Conservation (phyloP, 2,329 filamentous ascomycete genomes). For the Colletotrichum tropicale region DNA sequence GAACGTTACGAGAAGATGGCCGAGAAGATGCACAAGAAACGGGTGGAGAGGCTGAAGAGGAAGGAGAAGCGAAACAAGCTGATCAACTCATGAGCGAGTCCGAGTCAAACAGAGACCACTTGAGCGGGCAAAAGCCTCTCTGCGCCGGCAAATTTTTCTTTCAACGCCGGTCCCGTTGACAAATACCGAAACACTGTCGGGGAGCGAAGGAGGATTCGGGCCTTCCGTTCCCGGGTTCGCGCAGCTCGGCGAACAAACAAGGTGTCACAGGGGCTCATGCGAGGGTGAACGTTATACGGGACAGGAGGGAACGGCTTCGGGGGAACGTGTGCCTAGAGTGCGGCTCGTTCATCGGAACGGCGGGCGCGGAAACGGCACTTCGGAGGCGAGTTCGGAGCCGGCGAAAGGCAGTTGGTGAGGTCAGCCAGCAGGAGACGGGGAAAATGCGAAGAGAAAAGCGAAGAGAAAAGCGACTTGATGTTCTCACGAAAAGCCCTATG, state of each 20-base stretch:
- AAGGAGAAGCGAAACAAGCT: conserved; percentile 96
- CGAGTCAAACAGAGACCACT: neutral
- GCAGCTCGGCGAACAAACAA: conserved; percentile 7
- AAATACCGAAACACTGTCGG: conserved; percentile 6
- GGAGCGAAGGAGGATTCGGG: conserved; percentile 1
- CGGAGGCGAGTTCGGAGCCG: neutral
- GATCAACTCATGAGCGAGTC: conserved; percentile 62
- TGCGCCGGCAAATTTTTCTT: neutral
- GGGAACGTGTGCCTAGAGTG: neutral
- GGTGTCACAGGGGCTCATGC: conserved; percentile 3
- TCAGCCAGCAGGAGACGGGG: neutral
- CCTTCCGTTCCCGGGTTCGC: neutral
- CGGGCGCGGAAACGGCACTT: neutral
- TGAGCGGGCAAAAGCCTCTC: neutral
- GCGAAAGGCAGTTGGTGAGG: neutral
- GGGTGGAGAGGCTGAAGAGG: conserved; percentile 89
- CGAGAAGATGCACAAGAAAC: conserved; percentile 96
- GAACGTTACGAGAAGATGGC: conserved; percentile 93
- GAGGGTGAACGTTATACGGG: conserved; percentile 1
- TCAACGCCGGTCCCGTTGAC: neutral
- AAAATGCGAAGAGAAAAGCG: neutral
- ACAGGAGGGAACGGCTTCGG: neutral
- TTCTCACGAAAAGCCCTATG: neutral
- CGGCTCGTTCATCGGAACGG: neutral
- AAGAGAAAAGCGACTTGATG: neutral